Base-by-base conservation (phyloP, 768 basidiomycete genomes). In the Mycena metata region DNA sequence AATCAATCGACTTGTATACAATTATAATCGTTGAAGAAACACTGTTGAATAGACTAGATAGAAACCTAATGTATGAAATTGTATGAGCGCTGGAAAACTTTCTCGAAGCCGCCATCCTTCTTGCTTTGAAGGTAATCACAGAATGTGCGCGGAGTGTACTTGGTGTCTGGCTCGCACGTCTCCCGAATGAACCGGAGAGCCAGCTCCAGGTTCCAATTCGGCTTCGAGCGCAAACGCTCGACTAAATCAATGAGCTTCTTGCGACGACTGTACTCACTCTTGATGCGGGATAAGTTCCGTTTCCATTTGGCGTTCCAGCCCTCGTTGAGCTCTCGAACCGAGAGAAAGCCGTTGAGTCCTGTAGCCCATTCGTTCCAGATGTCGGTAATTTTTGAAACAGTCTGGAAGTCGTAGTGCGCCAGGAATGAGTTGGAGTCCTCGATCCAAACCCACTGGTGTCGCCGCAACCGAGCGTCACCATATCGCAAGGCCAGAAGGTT, bases 201-300 rank as follows among this genome's bases (percentile, higher is more conserved):
- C n/a, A 64, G 63, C 35, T 58, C 55, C 23, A 64, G 9, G 26
- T 56, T 64, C 63, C 63, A 64, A 13, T 64, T 64, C 3, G 55
- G 55, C 24, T 64, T 64, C 12, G 17, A 2, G 16, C 11, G 24
- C 33, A 57, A 33, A 19, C 2, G 2, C 1, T 30, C 33, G 15
- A 66, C 36, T 41, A 66, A 55, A 11, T 51, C 39, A 12, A 59
- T 35, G 0, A 66, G 56, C 21, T 58, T 58, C 10, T 17, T 59
- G 16, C 64, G 36, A 6, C 56, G 64, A 5, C 56, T 49, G 6
- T 26, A 52, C 41, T 66, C 64, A 11, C 33, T 66, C 64, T 51
- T 66, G 33, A 58, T 30, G 1, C 5, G 9, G 13, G 10, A 24
- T 0, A 5, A 1, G 26, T 54, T 23, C 1, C 47, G 47, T 15